These are phyloP conservation scores for Cladosporium sp. DNA, from an alignment of 2,329 filamentous ascomycete genomes.

Conservation along the genomic window DNA sequence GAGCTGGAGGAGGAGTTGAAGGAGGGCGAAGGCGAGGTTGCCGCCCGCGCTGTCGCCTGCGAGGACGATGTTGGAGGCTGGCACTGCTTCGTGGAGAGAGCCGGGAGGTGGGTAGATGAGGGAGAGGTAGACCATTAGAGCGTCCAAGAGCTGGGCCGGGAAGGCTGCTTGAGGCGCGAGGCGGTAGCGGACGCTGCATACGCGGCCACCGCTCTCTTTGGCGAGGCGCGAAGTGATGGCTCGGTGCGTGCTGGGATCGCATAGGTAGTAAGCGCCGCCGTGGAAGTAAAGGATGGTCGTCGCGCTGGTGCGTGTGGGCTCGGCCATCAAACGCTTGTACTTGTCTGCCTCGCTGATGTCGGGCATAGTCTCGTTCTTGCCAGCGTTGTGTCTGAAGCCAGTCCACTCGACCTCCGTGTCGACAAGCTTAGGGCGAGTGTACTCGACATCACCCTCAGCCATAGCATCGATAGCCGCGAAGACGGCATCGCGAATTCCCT, in stretches of 20 bases:
- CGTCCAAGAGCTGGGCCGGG: constrained; percentile 69
- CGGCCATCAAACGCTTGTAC: constrained; percentile 63
- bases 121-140: constrained; percentile 66
- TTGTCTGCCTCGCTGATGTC: constrained; percentile 59
- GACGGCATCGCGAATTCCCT: constrained; percentile 52
- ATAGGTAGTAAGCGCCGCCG: constrained; percentile 69
- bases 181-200: constrained; percentile 69
- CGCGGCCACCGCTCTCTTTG: constrained; percentile 61
- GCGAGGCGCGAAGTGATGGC: constrained; percentile 57
- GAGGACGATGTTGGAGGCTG: constrained; percentile 63
- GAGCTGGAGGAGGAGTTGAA: constrained; percentile 66
- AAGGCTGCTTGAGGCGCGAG: constrained; percentile 72
- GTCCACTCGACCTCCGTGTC: constrained; percentile 72
- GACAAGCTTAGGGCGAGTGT: constrained; percentile 48
- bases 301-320: constrained; percentile 51
- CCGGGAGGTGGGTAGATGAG: constrained; percentile 67
- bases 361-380: constrained; percentile 49
- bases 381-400: constrained; percentile 58
- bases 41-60: constrained; percentile 74
- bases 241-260: constrained; percentile 67
- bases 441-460: constrained; percentile 38
- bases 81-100: constrained; percentile 62
- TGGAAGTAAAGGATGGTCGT: constrained; percentile 70
- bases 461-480: constrained; percentile 55
- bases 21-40: constrained; percentile 62